Conservation (phyloP, 768 basidiomycete genomes). For the Serendipita sp. region DNA sequence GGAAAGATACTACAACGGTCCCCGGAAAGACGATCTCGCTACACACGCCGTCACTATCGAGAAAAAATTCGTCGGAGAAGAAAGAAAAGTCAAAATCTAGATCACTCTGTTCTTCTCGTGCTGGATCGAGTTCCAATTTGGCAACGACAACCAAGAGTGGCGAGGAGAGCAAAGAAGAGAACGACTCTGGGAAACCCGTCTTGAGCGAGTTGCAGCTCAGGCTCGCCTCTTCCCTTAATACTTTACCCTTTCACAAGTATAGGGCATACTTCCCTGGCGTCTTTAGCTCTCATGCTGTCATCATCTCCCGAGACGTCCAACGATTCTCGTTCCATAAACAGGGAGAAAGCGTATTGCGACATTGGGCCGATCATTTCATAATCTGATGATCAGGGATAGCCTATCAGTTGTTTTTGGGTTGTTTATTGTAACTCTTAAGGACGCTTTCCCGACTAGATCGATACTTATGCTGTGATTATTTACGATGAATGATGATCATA, state of each 20-base stretch:
- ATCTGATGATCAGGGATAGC: not conserved
- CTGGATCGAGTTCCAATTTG: not conserved
- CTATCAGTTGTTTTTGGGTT: no score
- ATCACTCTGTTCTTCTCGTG: not conserved
- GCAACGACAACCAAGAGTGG: not conserved
- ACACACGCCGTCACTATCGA: not conserved
- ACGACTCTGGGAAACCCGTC: constrained; percentile 13
- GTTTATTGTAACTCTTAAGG: no score
- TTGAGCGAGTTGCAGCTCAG: constrained; percentile 40
- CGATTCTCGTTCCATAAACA: constrained; percentile 37
- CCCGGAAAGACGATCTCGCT: not conserved
- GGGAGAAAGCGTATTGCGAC: constrained; percentile 50
- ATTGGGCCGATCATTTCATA: constrained; percentile 49
- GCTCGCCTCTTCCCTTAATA: constrained; percentile 45
- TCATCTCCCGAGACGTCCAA: constrained; percentile 52
- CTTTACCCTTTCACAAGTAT: constrained; percentile 56
- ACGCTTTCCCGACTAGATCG: no score
- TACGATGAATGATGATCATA: no score
- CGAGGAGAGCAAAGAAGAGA: not conserved
- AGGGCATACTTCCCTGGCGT: constrained; percentile 43
- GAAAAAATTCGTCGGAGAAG: not conserved
- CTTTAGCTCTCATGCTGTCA: constrained; percentile 51
- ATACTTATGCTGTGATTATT: no score
- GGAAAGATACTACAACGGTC: not conserved
- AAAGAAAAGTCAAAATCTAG: not conserved